These are phyloP conservation scores for Meyerozyma athensensis DNA, from an alignment of 1,139 yeast genomes.

Conservation along the genomic window DNA sequence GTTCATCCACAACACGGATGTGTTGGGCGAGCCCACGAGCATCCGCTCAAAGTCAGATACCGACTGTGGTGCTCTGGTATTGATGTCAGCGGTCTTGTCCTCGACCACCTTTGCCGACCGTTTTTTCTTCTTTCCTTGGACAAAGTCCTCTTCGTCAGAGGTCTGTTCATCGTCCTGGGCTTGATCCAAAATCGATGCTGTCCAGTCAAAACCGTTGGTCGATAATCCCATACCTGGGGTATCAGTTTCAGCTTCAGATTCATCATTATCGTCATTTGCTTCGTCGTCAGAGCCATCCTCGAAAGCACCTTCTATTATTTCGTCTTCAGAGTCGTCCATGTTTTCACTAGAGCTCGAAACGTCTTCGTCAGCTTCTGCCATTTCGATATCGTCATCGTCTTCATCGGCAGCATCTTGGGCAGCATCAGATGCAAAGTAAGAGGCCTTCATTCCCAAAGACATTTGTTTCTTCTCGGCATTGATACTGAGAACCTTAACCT, in stretches of 20 bases:
- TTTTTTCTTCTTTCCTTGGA: constrained; percentile 42
- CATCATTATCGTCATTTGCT: constrained; percentile 16
- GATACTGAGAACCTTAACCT: constrained; percentile 68
- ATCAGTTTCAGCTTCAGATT: constrained; percentile 11
- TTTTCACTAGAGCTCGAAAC: constrained; percentile 15
- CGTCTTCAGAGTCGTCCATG: constrained; percentile 22
- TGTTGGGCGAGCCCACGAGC: constrained; percentile 86
- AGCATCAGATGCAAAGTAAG: constrained; percentile 58
- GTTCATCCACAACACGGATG: constrained; percentile 94
- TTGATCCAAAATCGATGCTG: constrained; percentile 82
- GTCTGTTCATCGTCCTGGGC: constrained; percentile 54
- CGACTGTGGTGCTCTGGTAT: constrained; percentile 86
- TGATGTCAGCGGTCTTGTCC: constrained; percentile 82
- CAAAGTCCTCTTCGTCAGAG: constrained; percentile 55
- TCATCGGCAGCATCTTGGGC: constrained; percentile 29
- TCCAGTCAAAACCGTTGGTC: constrained; percentile 89
- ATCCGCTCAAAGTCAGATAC: constrained; percentile 87
- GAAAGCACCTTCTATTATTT: constrained; percentile 19
- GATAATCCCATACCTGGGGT: constrained; percentile 51
- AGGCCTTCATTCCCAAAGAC: constrained; percentile 91
- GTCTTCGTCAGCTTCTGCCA: constrained; percentile 21
- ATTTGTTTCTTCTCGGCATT: constrained; percentile 66
- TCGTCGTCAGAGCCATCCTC: constrained; percentile 21
- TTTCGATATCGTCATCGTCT: constrained; percentile 27
- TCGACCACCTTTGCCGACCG: constrained; percentile 46